A percentile compares a stretch with the other conserved stretches of the same genome.
Evolutionary conservation across 2,329 filamentous ascomycete species (phyloP).

Genomic region (Fonsecaea nubica): DNA sequence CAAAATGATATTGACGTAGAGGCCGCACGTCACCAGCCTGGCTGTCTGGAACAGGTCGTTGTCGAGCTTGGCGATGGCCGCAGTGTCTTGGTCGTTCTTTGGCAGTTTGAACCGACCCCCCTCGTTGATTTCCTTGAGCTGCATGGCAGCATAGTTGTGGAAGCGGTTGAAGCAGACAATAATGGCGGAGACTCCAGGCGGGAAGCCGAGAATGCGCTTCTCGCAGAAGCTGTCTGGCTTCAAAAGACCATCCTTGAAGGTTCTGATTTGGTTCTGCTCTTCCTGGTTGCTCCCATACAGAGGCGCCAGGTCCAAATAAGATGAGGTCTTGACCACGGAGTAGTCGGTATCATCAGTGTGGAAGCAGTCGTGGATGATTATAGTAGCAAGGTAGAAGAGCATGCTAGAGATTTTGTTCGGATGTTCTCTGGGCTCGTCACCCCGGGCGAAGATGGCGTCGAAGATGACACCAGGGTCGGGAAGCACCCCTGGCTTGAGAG

Average conservation of each 20-base stretch:
- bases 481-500: slow-evolving; percentile 62
- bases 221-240: slow-evolving; percentile 72
- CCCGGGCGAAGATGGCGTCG: slow-evolving; percentile 69
- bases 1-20: slow-evolving; percentile 42
- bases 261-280: slow-evolving; percentile 66
- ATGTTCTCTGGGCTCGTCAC: slow-evolving; percentile 58
- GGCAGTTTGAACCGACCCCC: slow-evolving; percentile 57
- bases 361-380: slow-evolving; percentile 66
- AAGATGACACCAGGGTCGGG: slow-evolving; percentile 70
- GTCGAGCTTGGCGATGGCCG: slow-evolving; percentile 55
- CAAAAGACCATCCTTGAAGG: slow-evolving; percentile 65
- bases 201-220: slow-evolving; percentile 66
- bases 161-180: slow-evolving; percentile 69
- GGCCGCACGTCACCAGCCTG: slow-evolving; percentile 49
- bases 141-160: slow-evolving; percentile 69
- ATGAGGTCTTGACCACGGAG: slow-evolving; percentile 69
- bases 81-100: slow-evolving; percentile 39
- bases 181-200: slow-evolving; percentile 67
- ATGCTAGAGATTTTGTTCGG: slow-evolving; percentile 72
- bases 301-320: slow-evolving; percentile 72
- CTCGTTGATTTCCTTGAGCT: slow-evolving; percentile 69
- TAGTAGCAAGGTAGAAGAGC: slow-evolving; percentile 73
- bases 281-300: slow-evolving; percentile 69
- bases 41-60: slow-evolving; percentile 65
- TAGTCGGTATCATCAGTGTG: slow-evolving; percentile 67